phyloP scores from a whole-genome alignment of 176 grass and related monocot species.

The Ensete ventricosum region DNA sequence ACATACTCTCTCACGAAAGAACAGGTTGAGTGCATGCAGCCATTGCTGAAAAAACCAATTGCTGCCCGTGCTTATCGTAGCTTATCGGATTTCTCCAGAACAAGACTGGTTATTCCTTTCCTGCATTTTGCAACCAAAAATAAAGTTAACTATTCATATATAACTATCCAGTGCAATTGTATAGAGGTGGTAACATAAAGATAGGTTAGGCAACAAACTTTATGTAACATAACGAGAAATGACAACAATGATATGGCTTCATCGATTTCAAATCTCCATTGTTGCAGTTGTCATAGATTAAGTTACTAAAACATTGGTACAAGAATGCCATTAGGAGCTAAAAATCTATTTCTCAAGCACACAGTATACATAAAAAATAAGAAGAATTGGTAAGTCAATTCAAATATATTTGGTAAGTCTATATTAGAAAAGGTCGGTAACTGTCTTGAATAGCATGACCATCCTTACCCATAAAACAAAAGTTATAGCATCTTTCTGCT shows the following conservation, averaged over 20 bases:
- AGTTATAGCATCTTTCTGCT: conserved; percentile 63
- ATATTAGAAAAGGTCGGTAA: no score
- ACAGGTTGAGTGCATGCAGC: not conserved
- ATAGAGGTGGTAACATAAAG: no score
- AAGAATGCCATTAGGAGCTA: not conserved
- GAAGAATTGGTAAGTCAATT: no score
- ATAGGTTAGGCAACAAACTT: no score
- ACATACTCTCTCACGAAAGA: no score
- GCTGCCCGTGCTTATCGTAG: not conserved
- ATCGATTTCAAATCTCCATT: conserved; percentile 62
- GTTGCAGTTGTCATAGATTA: conserved; percentile 96
- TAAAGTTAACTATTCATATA: no score
- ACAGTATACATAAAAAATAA: no score
- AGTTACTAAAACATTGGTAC: conserved; percentile 61
- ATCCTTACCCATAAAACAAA: conserved; percentile 78
- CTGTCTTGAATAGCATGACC: no score
- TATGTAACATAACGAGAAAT: not conserved
- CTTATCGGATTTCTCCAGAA: conserved; percentile 1
- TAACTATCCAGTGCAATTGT: no score
- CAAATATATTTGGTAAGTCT: no score
- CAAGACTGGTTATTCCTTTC: conserved; percentile 5
- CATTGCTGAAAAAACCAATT: not conserved
- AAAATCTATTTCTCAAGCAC: no score
- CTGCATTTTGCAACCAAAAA: not conserved
- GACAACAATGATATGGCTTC: conserved; percentile 27